Evolutionary conservation across 2,329 filamentous ascomycete genomes (phyloP), one percentile per base, ranked within the genome.

Genomic region (Alternaria gaisen): DNA sequence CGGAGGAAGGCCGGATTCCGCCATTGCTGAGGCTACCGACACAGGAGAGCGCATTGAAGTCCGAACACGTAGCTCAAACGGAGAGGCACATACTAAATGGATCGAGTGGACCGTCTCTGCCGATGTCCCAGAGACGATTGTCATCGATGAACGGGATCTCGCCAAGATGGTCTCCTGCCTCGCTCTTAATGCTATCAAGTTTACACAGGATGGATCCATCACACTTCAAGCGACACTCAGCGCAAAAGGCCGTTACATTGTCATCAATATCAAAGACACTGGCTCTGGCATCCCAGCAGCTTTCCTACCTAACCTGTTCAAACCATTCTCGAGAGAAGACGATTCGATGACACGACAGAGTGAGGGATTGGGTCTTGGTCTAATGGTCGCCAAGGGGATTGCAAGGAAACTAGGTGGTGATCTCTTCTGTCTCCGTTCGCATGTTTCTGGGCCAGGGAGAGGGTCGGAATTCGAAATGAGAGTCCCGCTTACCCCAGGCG

Each of bases 381-480:
- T 92, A 11, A 83, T 91, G 71, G 90, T 91, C n/a, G 90, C 89
- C 1, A 91, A 91, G 76, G 89, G 89, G 4, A 82, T 91, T 46
- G 87, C 89, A 5, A 83, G 89, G 55, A 90, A 88, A 72, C 84
- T 91, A 57, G 88, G 89, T 26, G 90, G 90, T 16, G 89, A 91
- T 75, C 79, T 92, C 20, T 84, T 86, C 53, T 87, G 89, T 66
- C 83, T 88, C 42, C 83, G 85, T 51, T 90, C 90, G 5, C 85
- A 87, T 32, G 89, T 88, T 0, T 80, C 83, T 9, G 88, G 88
- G 0, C 84, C 87, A 10, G 77, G 82, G 32, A 86, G 84, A 69
- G 90, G 90, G 11, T 87, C 88, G 1, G 88, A 91, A 66, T 92
- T 92, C 72, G 86, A 91, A 67, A 87, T 91, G 67, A 85, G 86